A percentile compares a stretch with the other conserved stretches of the same genome.
These are phyloP conservation scores for Acer negundo DNA, from an alignment of 345 rosid species.

Conservation along the genomic window DNA sequence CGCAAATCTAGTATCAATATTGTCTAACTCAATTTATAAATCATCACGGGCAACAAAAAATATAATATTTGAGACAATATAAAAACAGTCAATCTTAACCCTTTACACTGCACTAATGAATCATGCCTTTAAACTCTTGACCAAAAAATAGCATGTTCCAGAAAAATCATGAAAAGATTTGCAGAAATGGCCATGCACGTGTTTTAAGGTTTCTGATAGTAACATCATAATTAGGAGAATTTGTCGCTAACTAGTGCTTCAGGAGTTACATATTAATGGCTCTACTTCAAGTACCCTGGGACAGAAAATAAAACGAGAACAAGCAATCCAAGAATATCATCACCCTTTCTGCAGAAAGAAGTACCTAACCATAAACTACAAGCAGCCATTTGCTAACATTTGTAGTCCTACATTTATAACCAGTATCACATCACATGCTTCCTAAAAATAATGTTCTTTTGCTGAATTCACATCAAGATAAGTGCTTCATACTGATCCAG, in stretches of 20 bases:
- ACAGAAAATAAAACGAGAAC: not conserved
- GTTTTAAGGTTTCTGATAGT: not conserved
- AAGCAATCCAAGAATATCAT: not conserved
- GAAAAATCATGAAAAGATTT: not conserved
- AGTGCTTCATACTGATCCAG: constrained; percentile 4
- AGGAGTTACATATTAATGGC: not conserved
- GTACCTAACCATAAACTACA: constrained; percentile 7
- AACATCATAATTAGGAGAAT: not conserved
- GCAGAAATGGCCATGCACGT: not conserved
- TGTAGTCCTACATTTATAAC: not conserved
- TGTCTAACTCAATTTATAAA: not conserved
- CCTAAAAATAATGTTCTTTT: not conserved
- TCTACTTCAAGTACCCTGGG: not conserved
- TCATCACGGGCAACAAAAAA: not conserved
- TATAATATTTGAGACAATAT: not conserved
- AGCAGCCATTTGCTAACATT: not conserved
- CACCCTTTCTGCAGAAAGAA: not conserved
- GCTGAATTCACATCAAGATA: not conserved
- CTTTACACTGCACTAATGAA: not conserved
- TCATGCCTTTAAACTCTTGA: not conserved
- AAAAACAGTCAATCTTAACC: not conserved
- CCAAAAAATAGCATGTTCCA: not conserved
- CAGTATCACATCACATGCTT: not conserved
- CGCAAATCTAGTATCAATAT: not conserved
- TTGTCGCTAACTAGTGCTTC: not conserved